A percentile compares a stretch with the other conserved stretches of the same genome.
Evolutionary conservation across 1,139 yeast genomes (phyloP).

Genomic region (Lodderomyces parapsilosis): DNA sequence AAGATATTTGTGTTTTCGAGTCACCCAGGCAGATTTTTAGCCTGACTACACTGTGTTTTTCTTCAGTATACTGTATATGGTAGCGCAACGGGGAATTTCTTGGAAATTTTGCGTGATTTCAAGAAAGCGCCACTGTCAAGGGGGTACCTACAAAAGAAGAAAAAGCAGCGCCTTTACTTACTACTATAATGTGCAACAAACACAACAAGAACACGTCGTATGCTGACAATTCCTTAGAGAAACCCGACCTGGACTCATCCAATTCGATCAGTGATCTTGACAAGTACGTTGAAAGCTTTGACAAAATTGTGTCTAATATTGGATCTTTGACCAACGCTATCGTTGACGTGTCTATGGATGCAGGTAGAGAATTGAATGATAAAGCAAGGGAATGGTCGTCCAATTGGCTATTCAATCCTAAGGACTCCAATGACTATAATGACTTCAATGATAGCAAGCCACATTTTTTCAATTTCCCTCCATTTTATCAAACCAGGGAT

Average conservation of each 20-base stretch:
- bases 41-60: too few species aligned
- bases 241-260: neutral
- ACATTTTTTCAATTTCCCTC: slow-evolving; percentile 11
- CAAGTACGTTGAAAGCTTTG: slow-evolving; percentile 19
- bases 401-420: slow-evolving; percentile 18
- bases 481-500: slow-evolving; percentile 14
- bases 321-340: slow-evolving; percentile 13
- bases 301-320: slow-evolving; percentile 18
- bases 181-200: slow-evolving; percentile 2
- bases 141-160: too few species aligned
- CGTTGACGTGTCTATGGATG: slow-evolving; percentile 24
- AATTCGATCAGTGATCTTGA: slow-evolving; percentile 17
- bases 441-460: neutral
- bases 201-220: neutral
- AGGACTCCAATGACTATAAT: neutral
- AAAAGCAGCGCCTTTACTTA: too few species aligned
- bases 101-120: too few species aligned
- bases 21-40: too few species aligned
- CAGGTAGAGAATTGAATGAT: slow-evolving; percentile 24
- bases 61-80: too few species aligned
- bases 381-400: slow-evolving; percentile 21
- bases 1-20: too few species aligned
- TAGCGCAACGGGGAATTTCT: neutral
- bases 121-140: too few species aligned
- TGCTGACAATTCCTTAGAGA: neutral